Percentiles rank a stretch among this genome's conserved stretches.
phyloP scores from a whole-genome alignment of 129 eudicot genomes.

The Escallonia rubra region DNA sequence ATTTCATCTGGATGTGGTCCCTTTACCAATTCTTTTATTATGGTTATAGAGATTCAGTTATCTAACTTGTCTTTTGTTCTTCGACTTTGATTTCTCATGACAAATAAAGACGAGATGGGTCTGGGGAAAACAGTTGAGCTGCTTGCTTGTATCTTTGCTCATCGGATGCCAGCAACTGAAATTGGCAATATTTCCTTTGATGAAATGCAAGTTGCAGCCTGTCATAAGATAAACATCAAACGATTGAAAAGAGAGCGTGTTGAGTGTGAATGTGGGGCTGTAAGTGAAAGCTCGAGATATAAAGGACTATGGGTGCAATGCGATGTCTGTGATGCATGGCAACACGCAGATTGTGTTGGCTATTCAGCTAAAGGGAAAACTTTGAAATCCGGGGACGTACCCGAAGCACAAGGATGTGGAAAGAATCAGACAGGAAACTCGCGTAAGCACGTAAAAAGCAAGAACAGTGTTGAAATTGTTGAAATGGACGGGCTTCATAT shows the following conservation, averaged over 20 bases:
- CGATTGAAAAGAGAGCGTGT: constrained; percentile 82
- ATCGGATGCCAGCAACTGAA: constrained; percentile 51
- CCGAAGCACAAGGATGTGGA: constrained; percentile 10
- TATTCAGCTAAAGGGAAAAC: constrained; percentile 35
- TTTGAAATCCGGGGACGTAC: constrained; percentile 13
- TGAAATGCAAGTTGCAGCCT: constrained; percentile 15
- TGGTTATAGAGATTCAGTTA: background rate
- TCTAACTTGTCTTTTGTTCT: constrained; percentile 9
- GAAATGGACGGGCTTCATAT: constrained; percentile 47
- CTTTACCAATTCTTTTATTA: background rate
- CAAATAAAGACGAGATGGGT: constrained; percentile 89
- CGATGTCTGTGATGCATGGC: constrained; percentile 99
- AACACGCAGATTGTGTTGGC: constrained; percentile 94
- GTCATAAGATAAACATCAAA: constrained; percentile 35
- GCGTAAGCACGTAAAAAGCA: constrained; percentile 36
- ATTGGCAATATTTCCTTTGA: constrained; percentile 26
- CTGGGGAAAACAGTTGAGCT: constrained; percentile 95
- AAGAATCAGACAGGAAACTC: constrained; percentile 21
- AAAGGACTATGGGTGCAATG: constrained; percentile 93
- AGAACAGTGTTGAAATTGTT: constrained; percentile 33
- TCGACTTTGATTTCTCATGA: constrained; percentile 11
- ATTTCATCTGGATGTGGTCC: too few species aligned
- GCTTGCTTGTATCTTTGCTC: constrained; percentile 81
- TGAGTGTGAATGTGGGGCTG: constrained; percentile 92
- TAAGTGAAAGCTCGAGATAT: constrained; percentile 65